Evolutionary conservation across 148 eudicot species (phyloP), one percentile per base, ranked within the genome.

Genomic region (Talinum fruticosum): DNA sequence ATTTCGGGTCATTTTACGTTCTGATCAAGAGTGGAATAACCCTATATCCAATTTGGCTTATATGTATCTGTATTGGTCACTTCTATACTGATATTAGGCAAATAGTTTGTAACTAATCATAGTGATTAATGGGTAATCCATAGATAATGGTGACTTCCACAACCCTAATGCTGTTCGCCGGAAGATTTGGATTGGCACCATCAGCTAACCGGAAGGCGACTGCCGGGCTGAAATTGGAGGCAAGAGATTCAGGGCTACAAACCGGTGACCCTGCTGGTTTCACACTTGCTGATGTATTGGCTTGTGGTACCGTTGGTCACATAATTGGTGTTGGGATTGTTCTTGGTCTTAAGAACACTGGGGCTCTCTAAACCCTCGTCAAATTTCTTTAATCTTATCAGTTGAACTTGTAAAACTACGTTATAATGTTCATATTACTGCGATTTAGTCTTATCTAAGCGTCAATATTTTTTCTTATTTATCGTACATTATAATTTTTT

Each of bases 241-340:
- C 53, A 7, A 90, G 95, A 85, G 99, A 93, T 66, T 96, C 99
- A 1, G 98, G 99, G 1, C 82, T 96, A 19, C 99, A 96, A 85
- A 96, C 99, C 0, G 97, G 97, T 61, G 99, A 96, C 83, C 99
- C 99, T 2, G 99, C 99, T 49, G 99, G 99, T 53, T 96, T 96
- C 75, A 96, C 99, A 21, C 89, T 96, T 18, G 99, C 99, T 0
- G 99, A 96, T 54, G 93, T 97, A 21, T 85, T 96, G 80, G 99
- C 95, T 15, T 96, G 99, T 84, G 99, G 99, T 59, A 45, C 59
- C 38, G 87, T 96, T 28, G 99, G 99, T 51, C 99, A 96, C 88
- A 93, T 96, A 61, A 96, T 96, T 76, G 99, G 99, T 33, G 99
- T 96, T 84, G 99, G 99, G 36, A 92, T 96, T 87, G 99, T 96